Conservation (phyloP, 164 flowering plant genomes). For the Aristolochia fimbriata region DNA sequence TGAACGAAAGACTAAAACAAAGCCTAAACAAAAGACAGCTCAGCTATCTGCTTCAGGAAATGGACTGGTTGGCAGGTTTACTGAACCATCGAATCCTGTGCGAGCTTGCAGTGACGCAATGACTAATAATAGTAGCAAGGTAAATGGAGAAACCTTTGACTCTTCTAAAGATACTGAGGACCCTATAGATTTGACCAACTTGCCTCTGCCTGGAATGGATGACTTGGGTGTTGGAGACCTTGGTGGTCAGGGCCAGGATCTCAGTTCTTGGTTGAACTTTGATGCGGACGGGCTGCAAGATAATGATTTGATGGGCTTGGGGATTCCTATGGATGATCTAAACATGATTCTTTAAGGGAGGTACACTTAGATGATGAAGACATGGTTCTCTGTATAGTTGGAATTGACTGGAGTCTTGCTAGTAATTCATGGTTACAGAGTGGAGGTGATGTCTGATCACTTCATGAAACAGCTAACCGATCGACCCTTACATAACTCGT, state of each 20-base stretch:
- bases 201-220: conserved; percentile 35
- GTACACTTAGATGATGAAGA: conserved; percentile 5
- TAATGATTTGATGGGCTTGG: conserved; percentile 45
- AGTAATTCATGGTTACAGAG: not conserved
- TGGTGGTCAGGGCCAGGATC: conserved; percentile 33
- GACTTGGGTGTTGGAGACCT: conserved; percentile 35
- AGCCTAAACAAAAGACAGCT: conserved; percentile 68
- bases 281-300: conserved; percentile 55
- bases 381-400: no score
- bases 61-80: conserved; percentile 25
- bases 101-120: conserved; percentile 17
- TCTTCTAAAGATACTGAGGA: conserved; percentile 28
- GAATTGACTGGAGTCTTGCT: no score
- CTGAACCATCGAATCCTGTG: conserved; percentile 21
- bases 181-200: conserved; percentile 27
- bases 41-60: conserved; percentile 44
- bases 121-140: conserved; percentile 12
- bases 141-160: conserved; percentile 21
- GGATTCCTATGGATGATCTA: conserved; percentile 74
- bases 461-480: conserved; percentile 18
- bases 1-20: conserved; percentile 59
- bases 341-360: conserved; percentile 36
- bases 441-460: conserved; percentile 6
- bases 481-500: conserved; percentile 12
- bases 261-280: conserved; percentile 39